Evolutionary conservation across 2,329 filamentous ascomycete genomes (phyloP).

Genomic region (Amphichorda felina): DNA sequence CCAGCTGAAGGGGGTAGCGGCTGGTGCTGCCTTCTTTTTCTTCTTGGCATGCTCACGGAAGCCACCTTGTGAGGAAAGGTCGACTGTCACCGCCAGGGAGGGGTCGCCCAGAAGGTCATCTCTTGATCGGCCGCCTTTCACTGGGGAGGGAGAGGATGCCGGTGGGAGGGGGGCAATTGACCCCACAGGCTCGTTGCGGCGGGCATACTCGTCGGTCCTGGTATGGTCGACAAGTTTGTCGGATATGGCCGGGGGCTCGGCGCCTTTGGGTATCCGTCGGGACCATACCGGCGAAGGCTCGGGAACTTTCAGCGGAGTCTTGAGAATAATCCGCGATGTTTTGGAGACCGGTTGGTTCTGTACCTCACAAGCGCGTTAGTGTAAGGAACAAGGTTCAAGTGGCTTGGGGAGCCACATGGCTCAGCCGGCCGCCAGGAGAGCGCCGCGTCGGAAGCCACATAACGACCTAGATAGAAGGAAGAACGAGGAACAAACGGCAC

Average conservation of each 20-base stretch:
- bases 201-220: conserved; percentile 16
- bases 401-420: neutral
- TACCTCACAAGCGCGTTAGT: neutral
- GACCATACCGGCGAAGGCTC: conserved; percentile 1
- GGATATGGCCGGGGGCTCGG: neutral
- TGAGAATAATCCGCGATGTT: neutral
- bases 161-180: conserved; percentile 7
- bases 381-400: neutral
- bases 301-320: neutral
- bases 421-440: no score
- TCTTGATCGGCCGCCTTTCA: conserved; percentile 10
- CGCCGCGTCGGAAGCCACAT: no score
- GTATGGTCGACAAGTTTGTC: conserved; percentile 12
- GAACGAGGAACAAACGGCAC: no score
- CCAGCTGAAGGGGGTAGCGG: conserved; percentile 13
- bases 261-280: neutral
- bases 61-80: conserved; percentile 43
- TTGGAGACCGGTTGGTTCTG: neutral
- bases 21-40: conserved; percentile 45
- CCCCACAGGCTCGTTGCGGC: conserved; percentile 9
- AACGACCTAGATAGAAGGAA: no score
- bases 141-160: conserved; percentile 8
- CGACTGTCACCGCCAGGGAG: conserved; percentile 32
- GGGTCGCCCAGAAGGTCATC: conserved; percentile 32
- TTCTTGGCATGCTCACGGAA: conserved; percentile 43